Evolutionary conservation across 176 grass and related monocot genomes (phyloP), one percentile per base, ranked within the genome.

Genomic region (Carex littledalei): DNA sequence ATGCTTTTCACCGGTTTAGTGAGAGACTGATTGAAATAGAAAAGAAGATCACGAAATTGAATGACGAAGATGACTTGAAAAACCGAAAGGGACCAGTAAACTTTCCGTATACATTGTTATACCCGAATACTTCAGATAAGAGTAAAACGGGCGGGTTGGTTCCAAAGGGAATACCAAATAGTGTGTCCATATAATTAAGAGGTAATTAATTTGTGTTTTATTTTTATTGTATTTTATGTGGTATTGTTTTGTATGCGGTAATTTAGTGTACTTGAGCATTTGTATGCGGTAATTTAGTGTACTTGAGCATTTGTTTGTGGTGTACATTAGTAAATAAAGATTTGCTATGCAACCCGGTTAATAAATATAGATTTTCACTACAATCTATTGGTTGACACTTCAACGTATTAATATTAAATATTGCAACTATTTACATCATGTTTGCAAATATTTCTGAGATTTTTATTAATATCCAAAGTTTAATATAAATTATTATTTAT

Each of bases 151-250:
- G 94, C 37, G 55, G 75, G 41, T 9, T 91, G 87, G 63, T 86
- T 89, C 87, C 81, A 34, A 88, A 86, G 85, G 94, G 94, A 59
- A 95, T 95, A 24, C 94, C 94, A 50, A 95, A 95, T 84, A 95
- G 94, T 78, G 73, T 89, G 73, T 93, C 91, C 59, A 95, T 95
- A 61, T 39, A 39, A 39, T 6, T 95, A 80, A 94, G 26, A 82
- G 32, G 29, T 49, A 11, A 20, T 58, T 49, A 10, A 20, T 58
- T 61, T 82, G n/a, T 62, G 5, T 18, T 82, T 66, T 8, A 8
- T 82, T 17, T 32, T 66, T 11, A 47, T 18, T 47, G 17, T 65
- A 22, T 66, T 47, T 14, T 14, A 39, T 32, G 35, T 47, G 16
- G 16, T 39, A 39, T 12, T 60, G 35, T 18, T 29, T 81, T n/a